Evolutionary conservation across 2,329 filamentous ascomycete genomes (phyloP), one percentile per base, ranked within the genome.

Genomic region (Penicillium expansum): DNA sequence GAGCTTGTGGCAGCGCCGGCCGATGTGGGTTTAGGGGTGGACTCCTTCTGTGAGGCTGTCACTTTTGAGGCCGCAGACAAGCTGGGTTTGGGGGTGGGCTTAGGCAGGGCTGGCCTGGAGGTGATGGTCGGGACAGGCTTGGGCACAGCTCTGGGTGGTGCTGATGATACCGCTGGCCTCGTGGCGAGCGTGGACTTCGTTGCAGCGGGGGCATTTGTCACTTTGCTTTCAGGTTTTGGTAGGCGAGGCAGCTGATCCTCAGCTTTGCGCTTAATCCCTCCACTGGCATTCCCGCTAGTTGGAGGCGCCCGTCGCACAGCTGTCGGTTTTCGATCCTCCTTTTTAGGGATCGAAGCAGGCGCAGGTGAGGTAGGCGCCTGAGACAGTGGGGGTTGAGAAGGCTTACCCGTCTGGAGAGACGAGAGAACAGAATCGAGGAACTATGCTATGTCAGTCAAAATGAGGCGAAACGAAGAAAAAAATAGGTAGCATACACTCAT

Each of bases 381-480:
- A 24, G 67, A 57, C 11, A 65, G 63, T n/a, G 71, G 66, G 24
- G 68, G 57, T 35, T 63, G 65, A 29, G 71, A 57, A 38, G 72
- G 69, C 42, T 71, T 73, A 20, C 75, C 76, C 58, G 73, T 77
- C 65, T 77, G 77, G 58, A 82, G 78, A 38, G 79, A 81, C 56
- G 78, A 76, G 58, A 82, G 75, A 38, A 82, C 75, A 22, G 79
- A 81, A 65, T 79, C 79, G 56, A 82, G 75, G 61, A 81, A 80
- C 78, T 80, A 57, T n/a, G 27, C 13, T 42, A 49, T 42, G 56
- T 74, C 48, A 73, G 69, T 54, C 43, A 53, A 50, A 52, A 47
- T 35, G 8, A 27, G 7, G 13, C 32, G 29, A n/a, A 33, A 22
- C 16, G 14, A 24, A 37, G 16, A 55, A 43, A 22, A 38, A 37